phyloP scores from a whole-genome alignment of 495 filamentous ascomycete genomes.

The Mytilinidion resinicola region DNA sequence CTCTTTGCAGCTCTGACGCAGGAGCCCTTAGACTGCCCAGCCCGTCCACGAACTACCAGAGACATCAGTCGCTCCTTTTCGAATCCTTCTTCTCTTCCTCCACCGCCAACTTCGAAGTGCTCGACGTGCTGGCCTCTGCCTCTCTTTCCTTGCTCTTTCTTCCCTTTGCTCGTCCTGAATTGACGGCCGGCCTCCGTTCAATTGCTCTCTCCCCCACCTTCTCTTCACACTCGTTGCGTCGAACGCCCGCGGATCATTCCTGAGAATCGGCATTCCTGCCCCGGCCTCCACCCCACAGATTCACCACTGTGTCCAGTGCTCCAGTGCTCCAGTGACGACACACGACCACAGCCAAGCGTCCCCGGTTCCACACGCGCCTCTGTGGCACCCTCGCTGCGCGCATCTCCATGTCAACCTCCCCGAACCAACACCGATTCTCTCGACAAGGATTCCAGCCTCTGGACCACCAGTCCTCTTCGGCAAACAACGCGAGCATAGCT shows the following conservation, averaged over 20 bases:
- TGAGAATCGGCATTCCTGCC: no score
- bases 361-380: background rate
- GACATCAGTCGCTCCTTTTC: constrained; percentile 1
- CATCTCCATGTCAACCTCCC: background rate
- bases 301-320: background rate
- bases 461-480: constrained; percentile 1
- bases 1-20: no score
- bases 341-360: background rate
- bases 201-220: constrained; percentile 1
- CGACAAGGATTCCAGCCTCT: constrained; percentile 33
- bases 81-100: background rate
- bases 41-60: background rate
- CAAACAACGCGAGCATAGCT: constrained; percentile 22
- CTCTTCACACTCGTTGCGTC: no score
- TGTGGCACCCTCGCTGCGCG: background rate
- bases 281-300: no score
- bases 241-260: no score
- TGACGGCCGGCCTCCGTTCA: constrained; percentile 21
- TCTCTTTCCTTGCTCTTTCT: constrained; percentile 1
- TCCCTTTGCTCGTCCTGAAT: constrained; percentile 7
- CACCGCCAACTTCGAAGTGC: background rate
- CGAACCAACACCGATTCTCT: constrained; percentile 27
- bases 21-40: no score
- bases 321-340: background rate
- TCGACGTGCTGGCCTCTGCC: background rate